These are phyloP conservation scores for Colletotrichum higginsianum DNA, from an alignment of 2,329 filamentous ascomycete genomes.

Conservation along the genomic window DNA sequence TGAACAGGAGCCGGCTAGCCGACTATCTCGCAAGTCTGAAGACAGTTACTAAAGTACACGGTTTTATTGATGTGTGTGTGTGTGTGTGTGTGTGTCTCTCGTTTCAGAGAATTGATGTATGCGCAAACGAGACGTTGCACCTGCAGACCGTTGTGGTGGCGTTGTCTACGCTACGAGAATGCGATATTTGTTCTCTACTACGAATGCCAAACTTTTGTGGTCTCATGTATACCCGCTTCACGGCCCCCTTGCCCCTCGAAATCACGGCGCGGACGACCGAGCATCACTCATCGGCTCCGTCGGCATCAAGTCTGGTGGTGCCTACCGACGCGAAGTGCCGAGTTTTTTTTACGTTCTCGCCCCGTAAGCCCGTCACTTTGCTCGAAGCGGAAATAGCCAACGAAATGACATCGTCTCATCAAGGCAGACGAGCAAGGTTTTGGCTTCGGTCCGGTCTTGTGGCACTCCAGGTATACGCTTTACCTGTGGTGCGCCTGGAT, in stretches of 20 bases:
- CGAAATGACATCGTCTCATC: neutral
- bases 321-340: neutral
- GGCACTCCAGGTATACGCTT: neutral
- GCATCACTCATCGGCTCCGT: neutral
- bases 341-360: neutral
- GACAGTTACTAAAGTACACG: constrained; percentile 3
- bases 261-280: neutral
- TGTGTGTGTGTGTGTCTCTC: constrained; percentile 7
- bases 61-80: constrained; percentile 14
- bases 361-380: neutral
- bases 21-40: constrained; percentile 1
- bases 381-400: neutral
- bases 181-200: no score
- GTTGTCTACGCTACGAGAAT: neutral
- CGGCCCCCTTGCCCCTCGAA: neutral
- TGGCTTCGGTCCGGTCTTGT: neutral
- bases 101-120: neutral
- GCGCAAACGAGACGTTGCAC: neutral
- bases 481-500: neutral
- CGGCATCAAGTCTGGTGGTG: neutral
- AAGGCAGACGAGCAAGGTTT: neutral
- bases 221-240: neutral
- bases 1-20: constrained; percentile 10
- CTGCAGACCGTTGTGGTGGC: neutral
- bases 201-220: neutral